Evolutionary conservation across 768 basidiomycete species (phyloP).

Genomic region (Suillus decipiens): DNA sequence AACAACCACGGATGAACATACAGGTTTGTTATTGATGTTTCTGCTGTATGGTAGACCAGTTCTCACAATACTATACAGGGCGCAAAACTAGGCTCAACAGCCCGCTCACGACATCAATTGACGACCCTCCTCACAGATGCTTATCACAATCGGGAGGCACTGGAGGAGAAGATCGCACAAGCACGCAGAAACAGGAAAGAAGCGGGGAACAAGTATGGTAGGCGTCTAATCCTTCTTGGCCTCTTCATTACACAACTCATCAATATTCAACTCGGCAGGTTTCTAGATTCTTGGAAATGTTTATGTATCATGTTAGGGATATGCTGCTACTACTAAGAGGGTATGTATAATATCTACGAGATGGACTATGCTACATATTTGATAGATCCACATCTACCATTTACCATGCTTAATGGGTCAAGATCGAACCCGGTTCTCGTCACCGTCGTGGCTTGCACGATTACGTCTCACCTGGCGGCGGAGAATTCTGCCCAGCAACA

Average conservation of each 20-base stretch:
- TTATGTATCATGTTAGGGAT: conserved; percentile 3
- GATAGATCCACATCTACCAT: neutral
- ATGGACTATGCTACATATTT: conserved; percentile 26
- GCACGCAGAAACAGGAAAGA: conserved; percentile 83
- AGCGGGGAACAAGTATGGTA: conserved; percentile 91
- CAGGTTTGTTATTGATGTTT: conserved; percentile 42
- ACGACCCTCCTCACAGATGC: conserved; percentile 81
- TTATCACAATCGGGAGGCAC: conserved; percentile 76
- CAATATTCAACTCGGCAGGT: conserved; percentile 15
- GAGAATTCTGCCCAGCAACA: conserved; percentile 27
- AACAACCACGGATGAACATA: conserved; percentile 81
- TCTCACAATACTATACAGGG: conserved; percentile 43
- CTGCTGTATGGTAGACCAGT: neutral
- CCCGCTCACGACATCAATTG: conserved; percentile 75
- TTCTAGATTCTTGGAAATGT: conserved; percentile 19
- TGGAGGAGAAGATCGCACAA: conserved; percentile 85
- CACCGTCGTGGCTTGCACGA: neutral
- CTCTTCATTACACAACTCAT: neutral
- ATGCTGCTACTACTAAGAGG: neutral
- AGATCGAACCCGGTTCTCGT: neutral
- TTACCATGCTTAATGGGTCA: neutral
- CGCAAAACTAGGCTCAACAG: conserved; percentile 68
- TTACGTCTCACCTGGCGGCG: conserved; percentile 17
- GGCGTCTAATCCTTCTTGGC: conserved; percentile 19
- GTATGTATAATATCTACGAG: conserved; percentile 23